phyloP scores from a whole-genome alignment of 1,139 yeast genomes.

The Schizosaccharomyces versatilis region DNA sequence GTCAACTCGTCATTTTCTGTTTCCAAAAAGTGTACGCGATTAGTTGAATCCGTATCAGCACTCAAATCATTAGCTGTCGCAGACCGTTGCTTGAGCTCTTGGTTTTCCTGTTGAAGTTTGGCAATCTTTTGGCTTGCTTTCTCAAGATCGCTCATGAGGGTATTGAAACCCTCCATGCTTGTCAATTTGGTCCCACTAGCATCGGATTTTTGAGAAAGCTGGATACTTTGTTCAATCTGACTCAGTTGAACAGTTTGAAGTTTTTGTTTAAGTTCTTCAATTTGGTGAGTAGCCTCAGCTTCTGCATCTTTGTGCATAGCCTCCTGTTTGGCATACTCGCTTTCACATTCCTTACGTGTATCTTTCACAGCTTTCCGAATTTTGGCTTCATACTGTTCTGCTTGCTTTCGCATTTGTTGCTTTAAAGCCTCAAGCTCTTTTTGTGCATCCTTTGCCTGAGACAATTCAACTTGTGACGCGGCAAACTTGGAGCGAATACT shows the following conservation, averaged over 20 bases:
- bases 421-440: conserved; percentile 6
- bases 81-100: conserved; percentile 29
- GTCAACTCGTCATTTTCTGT: background rate
- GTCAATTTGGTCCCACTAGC: background rate
- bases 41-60: background rate
- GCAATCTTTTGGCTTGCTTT: conserved; percentile 42
- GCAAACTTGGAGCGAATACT: conserved; percentile 33
- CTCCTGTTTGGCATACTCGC: background rate
- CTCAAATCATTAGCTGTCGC: too few relatives aligned
- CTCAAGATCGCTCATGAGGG: conserved; percentile 55
- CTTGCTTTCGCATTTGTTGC: conserved; percentile 42
- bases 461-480: conserved; percentile 22
- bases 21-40: background rate
- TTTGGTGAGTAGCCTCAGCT: background rate
- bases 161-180: conserved; percentile 31
- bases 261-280: background rate
- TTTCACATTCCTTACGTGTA: conserved; percentile 17
- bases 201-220: background rate
- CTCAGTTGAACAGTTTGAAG: background rate
- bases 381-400: conserved; percentile 53
- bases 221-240: background rate
- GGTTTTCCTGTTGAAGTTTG: conserved; percentile 60
- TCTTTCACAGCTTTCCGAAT: conserved; percentile 30
- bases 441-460: conserved; percentile 22
- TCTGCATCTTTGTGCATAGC: background rate